A percentile compares a stretch with the other conserved stretches of the same genome.
phyloP scores from a whole-genome alignment of 495 filamentous ascomycete species.

The Umbilicaria muhlenbergii region DNA sequence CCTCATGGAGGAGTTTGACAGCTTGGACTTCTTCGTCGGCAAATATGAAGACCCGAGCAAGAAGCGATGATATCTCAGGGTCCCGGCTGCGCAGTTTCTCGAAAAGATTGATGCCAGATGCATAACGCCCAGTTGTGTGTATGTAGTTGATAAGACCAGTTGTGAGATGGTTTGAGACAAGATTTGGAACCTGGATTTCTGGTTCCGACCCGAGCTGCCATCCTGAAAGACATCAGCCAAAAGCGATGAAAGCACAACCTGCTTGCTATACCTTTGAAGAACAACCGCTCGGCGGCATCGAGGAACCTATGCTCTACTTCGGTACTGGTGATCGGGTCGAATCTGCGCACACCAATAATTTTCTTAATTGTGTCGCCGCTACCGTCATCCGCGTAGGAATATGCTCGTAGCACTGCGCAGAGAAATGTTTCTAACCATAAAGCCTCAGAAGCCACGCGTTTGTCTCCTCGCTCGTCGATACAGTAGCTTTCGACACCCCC shows the following conservation, averaged over 20 bases:
- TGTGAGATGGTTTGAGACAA: conserved; percentile 90
- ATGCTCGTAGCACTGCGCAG: conserved; percentile 81
- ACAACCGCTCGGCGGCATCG: conserved; percentile 84
- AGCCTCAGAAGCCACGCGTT: conserved; percentile 76
- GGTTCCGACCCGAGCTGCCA: conserved; percentile 95
- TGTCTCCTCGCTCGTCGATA: conserved; percentile 90
- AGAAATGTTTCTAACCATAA: conserved; percentile 97
- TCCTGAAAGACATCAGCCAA: conserved; percentile 31
- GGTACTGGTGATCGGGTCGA: conserved; percentile 94
- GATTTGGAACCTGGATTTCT: conserved; percentile 91
- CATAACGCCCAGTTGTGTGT: conserved; percentile 83
- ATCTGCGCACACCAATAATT: conserved; percentile 84
- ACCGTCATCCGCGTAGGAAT: conserved; percentile 91
- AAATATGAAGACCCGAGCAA: conserved; percentile 77
- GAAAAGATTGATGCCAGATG: conserved; percentile 94
- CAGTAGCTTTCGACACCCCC: conserved; percentile 92
- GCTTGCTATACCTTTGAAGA: conserved; percentile 61
- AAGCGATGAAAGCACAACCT: not conserved
- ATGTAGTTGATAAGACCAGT: conserved; percentile 92
- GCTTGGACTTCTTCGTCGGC: conserved; percentile 95
- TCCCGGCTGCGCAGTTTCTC: conserved; percentile 86
- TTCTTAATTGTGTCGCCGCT: conserved; percentile 80
- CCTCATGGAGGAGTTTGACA: conserved; percentile 72
- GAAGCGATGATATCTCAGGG: conserved; percentile 81
- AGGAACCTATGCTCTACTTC: conserved; percentile 95